These are phyloP conservation scores for Histomonas meleagridis DNA, from an alignment of 208 protist species.

Conservation along the genomic window DNA sequence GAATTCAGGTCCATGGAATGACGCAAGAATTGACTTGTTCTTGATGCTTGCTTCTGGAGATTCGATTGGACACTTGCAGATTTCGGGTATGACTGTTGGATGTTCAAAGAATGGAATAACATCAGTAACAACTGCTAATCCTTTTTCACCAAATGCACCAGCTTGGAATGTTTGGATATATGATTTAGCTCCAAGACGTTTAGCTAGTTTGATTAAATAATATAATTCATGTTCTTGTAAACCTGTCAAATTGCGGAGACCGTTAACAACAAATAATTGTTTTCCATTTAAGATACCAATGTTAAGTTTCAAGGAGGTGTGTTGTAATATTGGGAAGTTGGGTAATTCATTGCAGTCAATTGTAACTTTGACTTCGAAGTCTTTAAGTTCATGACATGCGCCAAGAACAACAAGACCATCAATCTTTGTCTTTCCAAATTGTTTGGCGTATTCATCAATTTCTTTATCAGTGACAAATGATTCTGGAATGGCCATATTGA, in stretches of 20 bases:
- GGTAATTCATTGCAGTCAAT: neutral
- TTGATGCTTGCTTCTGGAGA: neutral
- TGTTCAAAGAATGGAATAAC: neutral
- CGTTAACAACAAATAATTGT: neutral
- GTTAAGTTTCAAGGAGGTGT: neutral
- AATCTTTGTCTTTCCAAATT: neutral
- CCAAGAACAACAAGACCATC: neutral
- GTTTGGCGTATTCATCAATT: neutral
- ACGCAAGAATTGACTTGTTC: neutral
- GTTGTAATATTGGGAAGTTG: neutral
- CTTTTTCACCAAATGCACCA: neutral
- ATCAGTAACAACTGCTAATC: neutral
- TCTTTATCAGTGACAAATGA: neutral
- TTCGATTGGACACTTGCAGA: neutral
- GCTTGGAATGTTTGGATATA: conserved; percentile 18
- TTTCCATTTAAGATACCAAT: neutral
- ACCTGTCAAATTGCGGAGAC: neutral
- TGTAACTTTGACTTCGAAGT: neutral
- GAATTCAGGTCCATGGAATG: conserved; percentile 25
- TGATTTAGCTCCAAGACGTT: neutral
- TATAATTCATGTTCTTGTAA: neutral
- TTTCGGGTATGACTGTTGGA: neutral
- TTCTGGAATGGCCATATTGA: neutral
- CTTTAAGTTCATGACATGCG: neutral
- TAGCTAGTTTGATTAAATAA: neutral